These are phyloP conservation scores for Pistacia atlantica DNA, from an alignment of 345 rosid genomes.

Conservation along the genomic window DNA sequence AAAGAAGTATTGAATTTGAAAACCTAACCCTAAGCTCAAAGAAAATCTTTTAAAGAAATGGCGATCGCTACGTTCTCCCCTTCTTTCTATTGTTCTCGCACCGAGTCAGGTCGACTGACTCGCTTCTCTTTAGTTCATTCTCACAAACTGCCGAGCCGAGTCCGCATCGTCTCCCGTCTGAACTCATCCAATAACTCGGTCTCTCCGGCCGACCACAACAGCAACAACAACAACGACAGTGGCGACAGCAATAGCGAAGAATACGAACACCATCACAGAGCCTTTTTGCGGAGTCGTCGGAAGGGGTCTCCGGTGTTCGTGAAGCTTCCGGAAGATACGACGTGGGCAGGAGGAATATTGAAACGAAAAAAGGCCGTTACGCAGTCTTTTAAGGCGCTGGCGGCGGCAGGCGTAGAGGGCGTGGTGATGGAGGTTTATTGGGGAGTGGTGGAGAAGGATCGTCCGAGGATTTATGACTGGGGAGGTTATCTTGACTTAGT, in stretches of 20 bases:
- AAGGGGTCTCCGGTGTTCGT: conserved; percentile 50
- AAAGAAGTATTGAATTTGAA: not conserved
- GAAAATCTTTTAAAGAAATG: conserved; percentile 16
- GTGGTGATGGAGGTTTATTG: conserved; percentile 61
- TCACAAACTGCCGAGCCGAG: conserved; percentile 11
- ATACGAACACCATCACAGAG: conserved; percentile 31
- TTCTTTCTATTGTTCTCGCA: conserved; percentile 31
- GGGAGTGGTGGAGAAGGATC: conserved; percentile 57
- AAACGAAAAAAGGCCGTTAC: conserved; percentile 38
- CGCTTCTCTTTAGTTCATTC: conserved; percentile 23
- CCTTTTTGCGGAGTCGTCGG: conserved; percentile 16
- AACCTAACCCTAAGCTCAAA: conserved; percentile 6
- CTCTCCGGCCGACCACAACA: conserved; percentile 37
- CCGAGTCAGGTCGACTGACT: conserved; percentile 19
- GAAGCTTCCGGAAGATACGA: conserved; percentile 44
- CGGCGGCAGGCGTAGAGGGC: conserved; percentile 50
- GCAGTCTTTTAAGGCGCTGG: conserved; percentile 42
- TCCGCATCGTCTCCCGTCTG: conserved; percentile 27
- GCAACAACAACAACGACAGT: conserved; percentile 15
- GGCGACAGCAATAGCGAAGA: not conserved
- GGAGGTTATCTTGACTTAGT: conserved; percentile 43
- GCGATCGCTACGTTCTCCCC: conserved; percentile 42
- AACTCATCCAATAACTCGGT: conserved; percentile 32
- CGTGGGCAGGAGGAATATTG: conserved; percentile 27
- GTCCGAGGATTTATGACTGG: conserved; percentile 52